Evolutionary conservation across 352 stramenopile species (phyloP), one percentile per base, ranked within the genome.

Genomic region (Aphanomyces invadans): DNA sequence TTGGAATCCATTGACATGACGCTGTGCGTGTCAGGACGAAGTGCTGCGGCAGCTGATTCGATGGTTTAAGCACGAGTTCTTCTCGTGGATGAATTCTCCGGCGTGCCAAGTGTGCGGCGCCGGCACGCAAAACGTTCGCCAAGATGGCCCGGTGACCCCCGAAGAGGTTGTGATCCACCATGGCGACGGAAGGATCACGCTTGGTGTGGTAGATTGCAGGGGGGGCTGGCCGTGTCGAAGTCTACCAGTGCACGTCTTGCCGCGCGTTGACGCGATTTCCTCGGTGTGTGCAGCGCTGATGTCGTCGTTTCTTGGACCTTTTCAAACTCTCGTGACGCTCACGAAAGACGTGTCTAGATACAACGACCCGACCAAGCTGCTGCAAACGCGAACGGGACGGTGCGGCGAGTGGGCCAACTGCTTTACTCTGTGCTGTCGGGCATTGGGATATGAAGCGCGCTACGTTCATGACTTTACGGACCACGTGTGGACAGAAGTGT

Each of bases 401-500:
- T 98, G 92, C 69, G 92, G 92, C 7, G 92, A 98, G 70, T 98
- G 86, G 86, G 91, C 92, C 23, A 98, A 98, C 61, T 96, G 86
- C 66, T 98, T 98, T 69, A 95, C 86, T 9, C 78, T 97, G 0
- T 90, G 88, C 64, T 96, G 87, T 39, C 80, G 86, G 17, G 81
- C 92, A 0, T 84, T 97, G 74, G 89, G 90, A 4, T 96, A 96
- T 26, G 89, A 97, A 63, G 82, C 87, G 29, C 88, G 91, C 11
- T 97, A 97, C 51, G 86, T 98, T 4, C 69, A 96, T 5, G 95
- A 98, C 75, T 87, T 96, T 23, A 98, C 92, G 0, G 95, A 98
- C 68, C 95, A 98, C 67, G 90, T 98, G 7, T 98, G 95, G 95
- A 95, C 82, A 10, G 95, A 98, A 76, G 87, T 97, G 17, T 97